Evolutionary conservation across 805 yeast species (phyloP).

Genomic region (Zygotorulaspora danielsina): DNA sequence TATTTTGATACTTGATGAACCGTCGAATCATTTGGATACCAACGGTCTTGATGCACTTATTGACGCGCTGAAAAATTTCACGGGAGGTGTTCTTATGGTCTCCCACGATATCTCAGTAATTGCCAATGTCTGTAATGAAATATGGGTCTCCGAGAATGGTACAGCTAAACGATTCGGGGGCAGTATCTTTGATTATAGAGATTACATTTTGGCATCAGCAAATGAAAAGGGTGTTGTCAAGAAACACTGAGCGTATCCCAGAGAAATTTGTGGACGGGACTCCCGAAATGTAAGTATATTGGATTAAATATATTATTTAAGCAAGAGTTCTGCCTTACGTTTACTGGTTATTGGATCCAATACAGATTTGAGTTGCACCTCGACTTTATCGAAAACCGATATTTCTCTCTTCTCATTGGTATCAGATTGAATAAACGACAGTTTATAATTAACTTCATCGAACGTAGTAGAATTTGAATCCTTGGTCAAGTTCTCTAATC

Average conservation of each 20-base stretch:
- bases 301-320: constrained; percentile 39
- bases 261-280: no score
- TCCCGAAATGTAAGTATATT: no score
- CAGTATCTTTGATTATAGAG: constrained; percentile 81
- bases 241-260: constrained; percentile 50
- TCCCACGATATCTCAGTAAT: constrained; percentile 95
- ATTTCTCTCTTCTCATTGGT: constrained; percentile 46
- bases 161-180: constrained; percentile 76
- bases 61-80: constrained; percentile 79
- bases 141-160: constrained; percentile 92
- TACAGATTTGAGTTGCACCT: constrained; percentile 75
- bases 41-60: constrained; percentile 95
- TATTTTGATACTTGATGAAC: constrained; percentile 89
- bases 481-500: constrained; percentile 65
- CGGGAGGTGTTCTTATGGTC: constrained; percentile 97
- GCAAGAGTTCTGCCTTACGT: constrained; percentile 76
- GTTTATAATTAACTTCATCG: constrained; percentile 72
- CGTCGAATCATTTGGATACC: constrained; percentile 97
- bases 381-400: constrained; percentile 78
- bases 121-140: constrained; percentile 82
- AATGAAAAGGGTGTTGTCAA: constrained; percentile 87
- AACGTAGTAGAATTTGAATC: constrained; percentile 59
- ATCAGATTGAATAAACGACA: constrained; percentile 50
- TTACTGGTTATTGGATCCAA: constrained; percentile 87
- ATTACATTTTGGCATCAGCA: constrained; percentile 75